Conservation (phyloP, 768 basidiomycete genomes). For the Lactarius psammicola region DNA sequence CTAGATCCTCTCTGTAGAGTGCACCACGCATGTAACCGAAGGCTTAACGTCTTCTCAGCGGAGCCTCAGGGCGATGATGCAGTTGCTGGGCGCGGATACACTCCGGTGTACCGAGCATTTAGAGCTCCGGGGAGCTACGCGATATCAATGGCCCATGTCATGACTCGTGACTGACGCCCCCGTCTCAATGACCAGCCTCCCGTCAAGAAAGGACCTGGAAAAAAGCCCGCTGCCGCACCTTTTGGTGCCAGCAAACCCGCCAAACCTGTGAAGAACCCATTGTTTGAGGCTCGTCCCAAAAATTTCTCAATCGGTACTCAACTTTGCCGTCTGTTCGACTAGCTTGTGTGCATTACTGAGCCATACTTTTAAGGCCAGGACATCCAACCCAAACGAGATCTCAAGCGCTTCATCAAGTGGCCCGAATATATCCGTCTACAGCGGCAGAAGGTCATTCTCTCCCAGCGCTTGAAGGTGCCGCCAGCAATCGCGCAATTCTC, state of each 20-base stretch:
- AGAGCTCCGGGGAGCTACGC: constrained; percentile 52
- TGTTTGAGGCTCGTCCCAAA: constrained; percentile 86
- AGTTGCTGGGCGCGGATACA: constrained; percentile 43
- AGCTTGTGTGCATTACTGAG: not conserved
- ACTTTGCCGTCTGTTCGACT: not conserved
- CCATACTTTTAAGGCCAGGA: constrained; percentile 70
- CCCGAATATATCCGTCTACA: constrained; percentile 98
- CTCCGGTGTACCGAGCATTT: constrained; percentile 33
- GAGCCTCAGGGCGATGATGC: constrained; percentile 46
- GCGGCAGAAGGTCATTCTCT: constrained; percentile 96
- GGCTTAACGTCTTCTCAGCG: constrained; percentile 30
- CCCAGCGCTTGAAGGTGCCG: constrained; percentile 97
- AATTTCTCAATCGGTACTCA: constrained; percentile 92
- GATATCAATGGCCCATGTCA: constrained; percentile 35
- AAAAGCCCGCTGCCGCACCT: constrained; percentile 85
- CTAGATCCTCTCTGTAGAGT: constrained; percentile 8
- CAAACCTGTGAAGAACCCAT: constrained; percentile 89
- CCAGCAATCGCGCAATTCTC: constrained; percentile 97
- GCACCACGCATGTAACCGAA: constrained; percentile 11
- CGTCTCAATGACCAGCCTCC: constrained; percentile 94
- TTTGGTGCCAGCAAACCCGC: constrained; percentile 72
- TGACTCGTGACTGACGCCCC: constrained; percentile 42
- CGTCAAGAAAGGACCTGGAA: constrained; percentile 69
- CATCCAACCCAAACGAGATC: constrained; percentile 82
- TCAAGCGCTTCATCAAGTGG: constrained; percentile 99